Base-by-base conservation (phyloP, 768 basidiomycete species). In the Artomyces pyxidatus region DNA sequence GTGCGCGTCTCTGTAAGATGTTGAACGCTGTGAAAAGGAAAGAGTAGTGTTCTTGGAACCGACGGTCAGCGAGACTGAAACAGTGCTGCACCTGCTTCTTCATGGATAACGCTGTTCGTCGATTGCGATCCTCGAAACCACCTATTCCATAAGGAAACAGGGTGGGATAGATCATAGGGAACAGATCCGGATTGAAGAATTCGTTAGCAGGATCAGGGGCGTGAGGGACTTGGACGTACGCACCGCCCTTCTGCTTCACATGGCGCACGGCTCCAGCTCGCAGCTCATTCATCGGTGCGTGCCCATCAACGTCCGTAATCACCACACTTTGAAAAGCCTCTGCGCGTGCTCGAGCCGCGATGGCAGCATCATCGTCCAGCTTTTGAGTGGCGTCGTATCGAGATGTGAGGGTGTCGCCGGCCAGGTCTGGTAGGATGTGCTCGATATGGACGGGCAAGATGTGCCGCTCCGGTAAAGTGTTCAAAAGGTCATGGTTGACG, bases 91-190 rank as follows among this genome's bases (percentile, higher is more conserved):
- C 60, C 25, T 75, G 71, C 1, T 48, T 30, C 41, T 68, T 59
- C 37, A 74, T 45, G 2, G 62, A 62, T 0, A 74, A 6, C 1
- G 44, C 7, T 0, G 19, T 22, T 1, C 2, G 19, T 0, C 68
- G 37, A 4, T 32, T 21, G 1, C 12, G 11, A 50, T 75, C 60
- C 49, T 75, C 68, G 50, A 71, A 68, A 3, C 72, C 72, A 2
- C 72, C 71, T 17, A 67, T 51, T 0, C 74, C 70, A 58, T 67
- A 74, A 0, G 72, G 72, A 58, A 67, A 74, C 1, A 76, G 48
- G 0, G 70, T 68, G 2, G 73, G 71, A 57, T 69, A 73, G 8
- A 72, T 65, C 54, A 57, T 62, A 3, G 71, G 71, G 41, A 75
- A 69, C 7, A 74, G 37, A 8, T 38, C 7, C 1, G 65, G 64